Conservation (phyloP, 805 yeast genomes). For the Debaryomyces prosopidis region DNA sequence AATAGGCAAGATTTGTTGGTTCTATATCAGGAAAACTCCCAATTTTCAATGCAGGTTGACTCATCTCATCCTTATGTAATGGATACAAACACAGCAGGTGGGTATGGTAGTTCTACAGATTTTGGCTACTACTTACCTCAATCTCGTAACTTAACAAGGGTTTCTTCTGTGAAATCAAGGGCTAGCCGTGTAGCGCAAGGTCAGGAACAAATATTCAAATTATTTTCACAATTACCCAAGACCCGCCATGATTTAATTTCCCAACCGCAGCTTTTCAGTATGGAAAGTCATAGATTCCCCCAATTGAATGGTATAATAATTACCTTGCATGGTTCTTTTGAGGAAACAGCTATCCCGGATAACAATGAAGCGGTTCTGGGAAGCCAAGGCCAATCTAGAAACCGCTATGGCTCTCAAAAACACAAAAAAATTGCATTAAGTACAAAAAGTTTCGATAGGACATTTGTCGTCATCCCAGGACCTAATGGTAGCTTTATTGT, state of each 20-base stretch:
- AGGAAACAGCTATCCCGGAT: slow-evolving; percentile 64
- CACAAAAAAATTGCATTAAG: slow-evolving; percentile 42
- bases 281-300: slow-evolving; percentile 75
- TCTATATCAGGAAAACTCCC: slow-evolving; percentile 79
- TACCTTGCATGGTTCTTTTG: slow-evolving; percentile 80
- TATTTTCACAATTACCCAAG: slow-evolving; percentile 72
- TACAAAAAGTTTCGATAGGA: slow-evolving; percentile 82
- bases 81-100: slow-evolving; percentile 10
- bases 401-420: slow-evolving; percentile 17
- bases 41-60: slow-evolving; percentile 80
- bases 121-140: slow-evolving; percentile 71
- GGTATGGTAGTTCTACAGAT: slow-evolving; percentile 14
- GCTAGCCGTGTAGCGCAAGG: slow-evolving; percentile 66
- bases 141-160: slow-evolving; percentile 75
- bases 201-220: slow-evolving; percentile 57
- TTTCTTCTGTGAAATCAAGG: slow-evolving; percentile 56
- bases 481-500: slow-evolving; percentile 71
- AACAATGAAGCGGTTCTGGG: slow-evolving; percentile 20
- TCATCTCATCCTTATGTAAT: slow-evolving; percentile 58
- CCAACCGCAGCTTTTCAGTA: slow-evolving; percentile 65
- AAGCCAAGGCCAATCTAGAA: slow-evolving; percentile 9
- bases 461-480: slow-evolving; percentile 73
- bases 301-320: slow-evolving; percentile 77
- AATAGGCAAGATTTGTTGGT: slow-evolving; percentile 68
- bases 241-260: slow-evolving; percentile 70